Base-by-base conservation (phyloP, 768 basidiomycete species). In the Artomyces pyxidatus region DNA sequence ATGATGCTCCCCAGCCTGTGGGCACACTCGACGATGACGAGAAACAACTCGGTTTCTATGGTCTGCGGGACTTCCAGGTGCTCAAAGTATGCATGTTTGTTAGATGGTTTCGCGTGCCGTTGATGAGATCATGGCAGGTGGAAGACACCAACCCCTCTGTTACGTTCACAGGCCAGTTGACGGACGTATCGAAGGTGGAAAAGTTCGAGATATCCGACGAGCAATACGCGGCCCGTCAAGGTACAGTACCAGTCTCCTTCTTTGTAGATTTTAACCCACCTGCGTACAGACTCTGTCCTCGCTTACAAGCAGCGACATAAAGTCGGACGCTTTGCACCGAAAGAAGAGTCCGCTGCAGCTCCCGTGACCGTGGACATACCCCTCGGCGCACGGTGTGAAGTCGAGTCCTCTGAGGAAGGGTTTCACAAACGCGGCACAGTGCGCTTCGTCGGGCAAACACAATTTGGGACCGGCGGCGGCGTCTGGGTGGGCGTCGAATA, bases 401-500 rank as follows among this genome's bases (percentile, higher is more conserved):
- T 96, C 11, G 83, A 87, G 56, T 81, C 82, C 0, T 55, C 68
- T 6, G 86, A 86, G 42, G 73, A 78, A 11, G 85, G 77, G 1
- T 67, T 91, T 48, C 77, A 73, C 43, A 89, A 88, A 63, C 78
- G 89, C 4, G 95, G 95, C 0, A 81, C 81, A 0, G 83, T 97
- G 37, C 74, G 83, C n/a, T 97, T 83, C 58, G 82, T 92, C 23
- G 95, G 95, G 0, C 64, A 69, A 30, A 90, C 93, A 0, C 72
- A 75, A 48, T 96, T 97, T 60, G 79, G 78, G 9, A 77, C 74
- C 50, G 77, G 71, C 12, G 61, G 65, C 3, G 80, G 84, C 0
- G 65, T 80, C 0, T 98, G 94, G 94, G 77, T 97, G 1, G 95
- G 95, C 0, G 73, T 98, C 17, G 90, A 95, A 63, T 89, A 93